Conservation (phyloP, 176 grass and related monocot genomes). For the Rhynchospora breviuscula region DNA sequence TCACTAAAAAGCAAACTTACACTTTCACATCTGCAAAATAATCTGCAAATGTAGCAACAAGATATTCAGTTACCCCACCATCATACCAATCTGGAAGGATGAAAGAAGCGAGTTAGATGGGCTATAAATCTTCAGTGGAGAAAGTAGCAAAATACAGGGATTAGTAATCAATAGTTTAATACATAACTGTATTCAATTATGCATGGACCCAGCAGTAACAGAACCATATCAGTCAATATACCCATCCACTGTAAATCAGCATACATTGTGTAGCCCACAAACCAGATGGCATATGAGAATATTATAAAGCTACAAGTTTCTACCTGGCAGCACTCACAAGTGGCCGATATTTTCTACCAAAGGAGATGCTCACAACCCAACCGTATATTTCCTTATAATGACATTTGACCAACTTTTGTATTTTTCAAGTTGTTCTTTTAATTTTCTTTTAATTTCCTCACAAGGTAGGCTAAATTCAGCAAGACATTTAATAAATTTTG, state of each 20-base stretch:
- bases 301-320: neutral
- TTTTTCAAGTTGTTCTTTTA: neutral
- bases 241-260: neutral
- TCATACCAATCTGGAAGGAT: slow-evolving; percentile 68
- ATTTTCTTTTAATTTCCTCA: too few species aligned
- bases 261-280: neutral
- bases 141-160: neutral
- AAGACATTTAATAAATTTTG: neutral
- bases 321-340: neutral
- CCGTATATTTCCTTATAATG: neutral
- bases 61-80: slow-evolving; percentile 83
- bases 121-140: neutral
- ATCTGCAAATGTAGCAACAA: slow-evolving; percentile 83
- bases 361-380: neutral
- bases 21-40: slow-evolving; percentile 92
- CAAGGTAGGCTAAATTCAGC: neutral
- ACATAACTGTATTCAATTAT: neutral
- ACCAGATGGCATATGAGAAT: neutral
- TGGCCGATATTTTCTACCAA: neutral
- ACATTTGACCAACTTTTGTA: neutral
- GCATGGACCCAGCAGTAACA: neutral
- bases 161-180: neutral
- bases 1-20: slow-evolving; percentile 48
- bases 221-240: neutral
- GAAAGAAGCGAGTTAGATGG: slow-evolving; percentile 24